phyloP scores from a whole-genome alignment of 331 rosid species.

The Malus hybrid region DNA sequence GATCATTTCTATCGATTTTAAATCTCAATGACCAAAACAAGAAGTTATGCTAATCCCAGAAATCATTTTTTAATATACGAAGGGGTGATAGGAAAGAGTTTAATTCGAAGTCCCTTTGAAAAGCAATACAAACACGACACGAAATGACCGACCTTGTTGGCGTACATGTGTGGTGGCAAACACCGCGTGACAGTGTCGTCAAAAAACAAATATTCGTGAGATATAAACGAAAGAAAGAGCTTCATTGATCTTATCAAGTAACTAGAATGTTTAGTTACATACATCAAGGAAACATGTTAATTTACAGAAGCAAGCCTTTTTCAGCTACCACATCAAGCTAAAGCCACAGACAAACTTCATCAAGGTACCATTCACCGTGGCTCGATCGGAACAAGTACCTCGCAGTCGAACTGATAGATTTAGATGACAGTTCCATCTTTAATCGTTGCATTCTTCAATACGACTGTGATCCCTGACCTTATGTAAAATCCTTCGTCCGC shows the following conservation, averaged over 20 bases:
- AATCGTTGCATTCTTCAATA: slow-evolving; percentile 71
- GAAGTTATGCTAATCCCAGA: rapidly evolving
- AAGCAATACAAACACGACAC: too few species aligned
- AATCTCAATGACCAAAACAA: too few species aligned
- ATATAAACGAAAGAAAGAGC: not conserved
- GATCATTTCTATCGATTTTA: too few species aligned
- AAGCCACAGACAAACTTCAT: slow-evolving; percentile 7
- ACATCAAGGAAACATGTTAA: not conserved
- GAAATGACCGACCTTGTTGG: too few species aligned
- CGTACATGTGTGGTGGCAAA: not conserved
- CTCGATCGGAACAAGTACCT: slow-evolving; percentile 1
- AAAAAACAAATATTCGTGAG: not conserved
- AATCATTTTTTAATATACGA: too few species aligned
- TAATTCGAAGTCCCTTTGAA: too few species aligned
- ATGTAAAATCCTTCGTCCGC: slow-evolving; percentile 67
- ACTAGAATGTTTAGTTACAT: not conserved
- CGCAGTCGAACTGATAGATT: slow-evolving; percentile 1
- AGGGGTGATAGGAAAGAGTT: too few species aligned
- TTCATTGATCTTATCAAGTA: not conserved
- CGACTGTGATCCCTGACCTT: slow-evolving; percentile 62
- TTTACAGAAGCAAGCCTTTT: slow-evolving; percentile 5
- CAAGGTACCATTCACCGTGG: not conserved
- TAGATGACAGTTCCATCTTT: slow-evolving; percentile 67
- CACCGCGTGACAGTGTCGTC: too few species aligned
- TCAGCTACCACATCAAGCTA: not conserved